These are phyloP conservation scores for Didymellaceae sp. DNA, from an alignment of 2,329 filamentous ascomycete species.

Conservation along the genomic window DNA sequence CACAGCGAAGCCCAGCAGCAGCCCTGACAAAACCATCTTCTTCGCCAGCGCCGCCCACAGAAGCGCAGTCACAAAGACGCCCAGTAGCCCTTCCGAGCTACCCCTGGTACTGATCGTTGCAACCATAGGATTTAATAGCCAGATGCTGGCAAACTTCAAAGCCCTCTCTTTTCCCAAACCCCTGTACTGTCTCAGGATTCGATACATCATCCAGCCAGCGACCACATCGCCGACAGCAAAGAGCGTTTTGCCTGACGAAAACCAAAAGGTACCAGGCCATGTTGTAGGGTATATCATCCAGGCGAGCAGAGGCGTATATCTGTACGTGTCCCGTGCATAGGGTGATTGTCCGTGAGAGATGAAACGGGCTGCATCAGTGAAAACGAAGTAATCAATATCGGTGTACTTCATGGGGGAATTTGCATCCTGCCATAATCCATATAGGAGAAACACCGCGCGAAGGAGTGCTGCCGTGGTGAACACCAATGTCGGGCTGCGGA, in stretches of 20 bases:
- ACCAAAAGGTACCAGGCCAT: conserved; percentile 65
- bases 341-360: conserved; percentile 72
- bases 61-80: conserved; percentile 80
- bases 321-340: conserved; percentile 91
- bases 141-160: conserved; percentile 81
- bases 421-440: conserved; percentile 91
- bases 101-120: conserved; percentile 94
- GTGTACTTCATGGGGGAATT: conserved; percentile 95
- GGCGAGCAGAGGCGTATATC: conserved; percentile 92
- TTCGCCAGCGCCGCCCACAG: conserved; percentile 79
- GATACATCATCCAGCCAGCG: conserved; percentile 78
- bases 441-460: conserved; percentile 76
- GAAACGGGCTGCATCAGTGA: conserved; percentile 91
- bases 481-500: conserved; percentile 45
- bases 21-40: conserved; percentile 69
- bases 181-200: conserved; percentile 55
- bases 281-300: conserved; percentile 88
- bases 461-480: conserved; percentile 63
- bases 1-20: conserved; percentile 80
- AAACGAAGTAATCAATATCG: conserved; percentile 98
- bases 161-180: conserved; percentile 56
- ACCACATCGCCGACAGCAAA: conserved; percentile 85
- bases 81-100: conserved; percentile 89
- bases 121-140: conserved; percentile 98
- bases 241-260: conserved; percentile 84